These are phyloP conservation scores for Phytophthora megakarya DNA, from an alignment of 352 stramenopile species.

Conservation along the genomic window DNA sequence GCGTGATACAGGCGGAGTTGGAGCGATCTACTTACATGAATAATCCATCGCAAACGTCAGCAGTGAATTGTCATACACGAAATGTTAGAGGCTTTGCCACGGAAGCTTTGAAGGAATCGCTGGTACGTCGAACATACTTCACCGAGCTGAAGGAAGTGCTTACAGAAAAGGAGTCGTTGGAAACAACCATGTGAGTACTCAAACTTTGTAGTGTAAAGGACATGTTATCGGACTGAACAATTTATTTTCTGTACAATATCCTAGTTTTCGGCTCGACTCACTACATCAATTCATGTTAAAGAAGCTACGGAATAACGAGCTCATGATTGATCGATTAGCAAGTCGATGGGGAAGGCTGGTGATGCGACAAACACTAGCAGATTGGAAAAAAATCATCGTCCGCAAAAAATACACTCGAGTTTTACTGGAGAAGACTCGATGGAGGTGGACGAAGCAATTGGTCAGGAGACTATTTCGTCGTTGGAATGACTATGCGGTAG, in stretches of 20 bases:
- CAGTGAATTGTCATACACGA: background rate
- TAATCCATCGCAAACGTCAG: background rate
- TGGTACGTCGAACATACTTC: slow-evolving; percentile 60
- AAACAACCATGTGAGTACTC: slow-evolving; percentile 42
- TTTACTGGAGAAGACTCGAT: slow-evolving; percentile 61
- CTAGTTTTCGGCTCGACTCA: slow-evolving; percentile 43
- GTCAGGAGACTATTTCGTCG: slow-evolving; percentile 47
- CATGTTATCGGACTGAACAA: background rate
- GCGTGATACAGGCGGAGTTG: slow-evolving; percentile 40
- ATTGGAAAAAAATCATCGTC: slow-evolving; percentile 78
- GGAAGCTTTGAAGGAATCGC: slow-evolving; percentile 23
- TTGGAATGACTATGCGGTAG: slow-evolving; percentile 49
- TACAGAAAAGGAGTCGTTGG: slow-evolving; percentile 39
- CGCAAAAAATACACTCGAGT: slow-evolving; percentile 78
- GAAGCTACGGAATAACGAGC: slow-evolving; percentile 64
- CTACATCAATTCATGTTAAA: slow-evolving; percentile 58
- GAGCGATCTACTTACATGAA: slow-evolving; percentile 51
- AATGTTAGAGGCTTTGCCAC: slow-evolving; percentile 7
- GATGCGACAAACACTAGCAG: slow-evolving; percentile 59
- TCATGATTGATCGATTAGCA: slow-evolving; percentile 65
- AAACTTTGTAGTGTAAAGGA: background rate
- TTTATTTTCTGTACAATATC: background rate
- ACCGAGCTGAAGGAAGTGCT: slow-evolving; percentile 54
- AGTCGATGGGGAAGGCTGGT: slow-evolving; percentile 54
- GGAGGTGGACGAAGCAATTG: slow-evolving; percentile 56